Conservation (phyloP, 257 asterid genomes). For the Dorcoceras hygrometricum region DNA sequence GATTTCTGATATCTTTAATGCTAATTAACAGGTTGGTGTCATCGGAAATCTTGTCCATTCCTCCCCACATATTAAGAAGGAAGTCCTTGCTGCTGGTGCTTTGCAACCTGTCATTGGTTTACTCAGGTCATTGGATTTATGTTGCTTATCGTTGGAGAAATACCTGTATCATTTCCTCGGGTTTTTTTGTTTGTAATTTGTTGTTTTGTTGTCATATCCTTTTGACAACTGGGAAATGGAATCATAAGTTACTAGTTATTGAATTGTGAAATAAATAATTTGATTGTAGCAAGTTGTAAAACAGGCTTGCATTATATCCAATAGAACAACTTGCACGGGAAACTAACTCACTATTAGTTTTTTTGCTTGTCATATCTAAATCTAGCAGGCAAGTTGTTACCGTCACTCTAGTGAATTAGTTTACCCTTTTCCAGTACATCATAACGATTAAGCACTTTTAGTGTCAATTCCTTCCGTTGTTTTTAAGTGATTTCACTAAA, state of each 20-base stretch:
- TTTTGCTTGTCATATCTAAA: background rate
- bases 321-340: background rate
- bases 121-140: constrained; percentile 50
- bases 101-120: constrained; percentile 95
- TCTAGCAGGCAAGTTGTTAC: background rate
- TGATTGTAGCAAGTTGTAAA: background rate
- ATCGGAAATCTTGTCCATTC: constrained; percentile 98
- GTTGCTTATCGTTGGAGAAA: background rate
- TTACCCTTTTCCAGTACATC: too few relatives aligned
- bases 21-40: constrained; percentile 81
- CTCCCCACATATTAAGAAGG: constrained; percentile 93
- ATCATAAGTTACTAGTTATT: background rate
- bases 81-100: constrained; percentile 96
- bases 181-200: constrained; percentile 1
- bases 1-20: constrained; percentile 15
- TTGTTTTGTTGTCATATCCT: background rate
- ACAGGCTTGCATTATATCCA: background rate
- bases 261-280: background rate
- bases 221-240: background rate
- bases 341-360: background rate
- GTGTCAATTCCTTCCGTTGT: background rate
- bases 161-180: background rate
- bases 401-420: too few relatives aligned
- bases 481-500: background rate
- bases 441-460: background rate